Conservation (phyloP, 805 yeast species). For the Nakazawaea wickerhamii region DNA sequence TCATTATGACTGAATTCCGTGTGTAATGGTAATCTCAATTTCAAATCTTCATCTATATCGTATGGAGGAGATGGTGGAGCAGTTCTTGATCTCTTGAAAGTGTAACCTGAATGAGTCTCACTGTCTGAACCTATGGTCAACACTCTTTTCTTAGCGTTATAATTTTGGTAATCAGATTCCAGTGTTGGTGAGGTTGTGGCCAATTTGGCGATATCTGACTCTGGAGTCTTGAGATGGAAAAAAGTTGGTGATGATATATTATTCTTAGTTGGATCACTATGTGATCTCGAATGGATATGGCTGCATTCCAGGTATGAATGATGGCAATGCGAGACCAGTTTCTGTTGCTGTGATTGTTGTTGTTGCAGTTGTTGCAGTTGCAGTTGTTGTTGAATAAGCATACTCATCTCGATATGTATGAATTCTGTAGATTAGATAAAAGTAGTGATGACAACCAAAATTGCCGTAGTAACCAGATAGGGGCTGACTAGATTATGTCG, state of each 20-base stretch:
- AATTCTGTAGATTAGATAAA: not conserved
- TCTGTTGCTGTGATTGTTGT: conserved; percentile 1
- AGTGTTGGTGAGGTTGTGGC: not conserved
- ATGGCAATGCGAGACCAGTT: not conserved
- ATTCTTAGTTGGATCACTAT: conserved; percentile 21
- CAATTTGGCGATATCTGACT: conserved; percentile 10
- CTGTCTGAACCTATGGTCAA: conserved; percentile 2
- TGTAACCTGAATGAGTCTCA: not conserved
- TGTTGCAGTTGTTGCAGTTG: conserved; percentile 1
- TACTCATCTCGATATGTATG: conserved; percentile 1
- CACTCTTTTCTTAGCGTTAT: conserved; percentile 2
- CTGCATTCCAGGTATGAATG: conserved; percentile 7
- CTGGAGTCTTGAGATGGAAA: conserved; percentile 9
- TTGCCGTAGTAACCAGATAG: conserved; percentile 4
- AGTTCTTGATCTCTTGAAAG: conserved; percentile 34
- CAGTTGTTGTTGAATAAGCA: not conserved
- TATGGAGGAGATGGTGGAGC: conserved; percentile 40
- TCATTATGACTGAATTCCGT: conserved; percentile 1
- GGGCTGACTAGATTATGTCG: too few relatives aligned
- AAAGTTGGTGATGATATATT: not conserved
- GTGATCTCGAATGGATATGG: conserved; percentile 25
- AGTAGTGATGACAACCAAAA: conserved; percentile 6
- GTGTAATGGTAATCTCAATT: conserved; percentile 8
- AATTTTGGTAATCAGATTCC: not conserved
- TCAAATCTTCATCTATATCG: conserved; percentile 9